Evolutionary conservation across 306 rosid genomes (phyloP), one percentile per base, ranked within the genome.

Genomic region (Lathyrus tuberosus): DNA sequence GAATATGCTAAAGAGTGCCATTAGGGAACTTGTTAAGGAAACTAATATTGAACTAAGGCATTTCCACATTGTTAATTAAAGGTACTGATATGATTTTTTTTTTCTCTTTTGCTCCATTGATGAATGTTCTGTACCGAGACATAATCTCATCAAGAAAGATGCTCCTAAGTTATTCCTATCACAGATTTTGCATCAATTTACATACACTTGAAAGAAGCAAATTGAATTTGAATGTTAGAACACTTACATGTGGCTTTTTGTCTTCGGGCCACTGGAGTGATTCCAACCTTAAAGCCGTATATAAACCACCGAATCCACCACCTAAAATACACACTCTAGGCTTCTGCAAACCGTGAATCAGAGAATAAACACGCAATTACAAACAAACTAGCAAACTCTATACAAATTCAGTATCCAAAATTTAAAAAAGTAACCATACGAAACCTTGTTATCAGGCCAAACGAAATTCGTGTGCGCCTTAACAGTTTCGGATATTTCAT

Each of bases 291-390:
- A 93, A 72, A 59, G 97, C 98, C 69, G 98, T 93, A 72, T 90
- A 93, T 58, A 93, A 83, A 70, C 98, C 98, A 67, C 98, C 98
- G 70, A 93, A 93, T 63, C 98, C 98, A 47, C 98, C 98, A 33
- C 98, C 98, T 61, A 93, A 81, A 76, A 93, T 90, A 67, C 98
- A 93, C 33, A 93, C 85, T 81, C 96, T 84, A 37, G 96, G 96
- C 67, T 59, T 90, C 98, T 91, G 92, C 61, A 77, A 65, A 13
- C 8, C 47, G 49, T 60, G 1, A 67, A 71, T 49, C 18, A 42
- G 4, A 51, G 20, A 63, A 42, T 24, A 24, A 3, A 24, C 17
- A 62, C 12, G 53, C 35, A 81, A 57, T 57, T 30, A 64, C 56
- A 81, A 57, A 13, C 20, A 57, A 57, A 14, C 5, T 28, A 18